Evolutionary conservation across 2,329 filamentous ascomycete genomes (phyloP).

Genomic region (Sporothrix inflata): DNA sequence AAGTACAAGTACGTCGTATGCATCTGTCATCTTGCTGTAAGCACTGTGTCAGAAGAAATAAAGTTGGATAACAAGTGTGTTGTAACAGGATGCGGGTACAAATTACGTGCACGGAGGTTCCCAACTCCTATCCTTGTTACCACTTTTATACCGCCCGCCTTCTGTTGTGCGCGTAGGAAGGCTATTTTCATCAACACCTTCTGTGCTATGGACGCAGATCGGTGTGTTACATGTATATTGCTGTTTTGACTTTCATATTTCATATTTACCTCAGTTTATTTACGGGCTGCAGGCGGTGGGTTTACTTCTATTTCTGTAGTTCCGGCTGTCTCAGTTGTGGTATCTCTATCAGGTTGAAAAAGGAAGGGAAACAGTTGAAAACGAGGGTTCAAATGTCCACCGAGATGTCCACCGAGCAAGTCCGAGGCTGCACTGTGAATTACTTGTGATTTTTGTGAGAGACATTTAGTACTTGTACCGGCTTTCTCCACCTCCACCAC

Average conservation of each 20-base stretch:
- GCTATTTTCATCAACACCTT: not conserved
- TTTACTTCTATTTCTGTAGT: not conserved
- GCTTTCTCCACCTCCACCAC: not conserved
- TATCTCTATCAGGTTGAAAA: not conserved
- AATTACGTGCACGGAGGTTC: slow-evolving; percentile 5
- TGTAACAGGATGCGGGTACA: not conserved
- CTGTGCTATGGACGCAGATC: not conserved
- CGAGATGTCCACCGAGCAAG: not conserved
- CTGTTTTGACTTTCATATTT: not conserved
- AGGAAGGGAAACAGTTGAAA: not conserved
- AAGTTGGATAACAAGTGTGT: not conserved
- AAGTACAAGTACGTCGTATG: not conserved
- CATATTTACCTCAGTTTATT: not conserved
- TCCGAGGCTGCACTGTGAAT: slow-evolving; percentile 3
- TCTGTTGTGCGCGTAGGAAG: not conserved
- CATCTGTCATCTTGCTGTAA: slow-evolving; percentile 20
- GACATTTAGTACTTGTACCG: not conserved
- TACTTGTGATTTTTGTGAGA: slow-evolving; percentile 1
- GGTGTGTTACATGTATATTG: not conserved
- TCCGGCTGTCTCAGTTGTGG: not conserved
- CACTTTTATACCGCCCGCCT: not conserved
- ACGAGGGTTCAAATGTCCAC: not conserved
- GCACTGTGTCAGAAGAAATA: slow-evolving; percentile 16
- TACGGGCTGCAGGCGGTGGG: not conserved
- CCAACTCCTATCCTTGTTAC: not conserved